Percentiles rank a stretch among this genome's conserved stretches.
phyloP scores from a whole-genome alignment of 1,139 yeast genomes.

The Casaregolazyma suthepensis region DNA sequence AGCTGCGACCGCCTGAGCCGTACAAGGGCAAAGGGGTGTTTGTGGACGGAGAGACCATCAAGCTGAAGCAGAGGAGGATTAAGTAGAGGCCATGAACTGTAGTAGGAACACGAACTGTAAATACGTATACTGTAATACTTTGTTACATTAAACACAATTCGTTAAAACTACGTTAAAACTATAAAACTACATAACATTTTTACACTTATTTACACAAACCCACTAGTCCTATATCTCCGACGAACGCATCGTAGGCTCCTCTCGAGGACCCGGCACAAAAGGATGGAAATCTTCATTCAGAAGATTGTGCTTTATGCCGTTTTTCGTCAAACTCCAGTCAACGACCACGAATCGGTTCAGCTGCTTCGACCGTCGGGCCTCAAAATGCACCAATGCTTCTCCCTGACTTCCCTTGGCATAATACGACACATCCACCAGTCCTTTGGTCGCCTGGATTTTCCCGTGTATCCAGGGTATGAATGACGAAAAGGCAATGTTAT shows the following conservation, averaged over 20 bases:
- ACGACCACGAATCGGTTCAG: constrained; percentile 28
- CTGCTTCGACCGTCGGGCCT: constrained; percentile 28
- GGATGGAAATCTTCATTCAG: constrained; percentile 34
- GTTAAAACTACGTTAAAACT: too few species aligned
- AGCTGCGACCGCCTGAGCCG: constrained; percentile 92
- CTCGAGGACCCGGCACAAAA: constrained; percentile 30
- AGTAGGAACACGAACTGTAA: not conserved
- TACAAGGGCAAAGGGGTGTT: constrained; percentile 97
- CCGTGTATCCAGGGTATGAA: constrained; percentile 91
- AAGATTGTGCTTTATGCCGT: constrained; percentile 26
- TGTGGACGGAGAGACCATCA: constrained; percentile 85
- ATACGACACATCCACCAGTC: constrained; percentile 68
- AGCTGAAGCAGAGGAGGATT: constrained; percentile 85
- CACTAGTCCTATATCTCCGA: not conserved
- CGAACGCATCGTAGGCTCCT: constrained; percentile 26
- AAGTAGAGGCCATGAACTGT: constrained; percentile 43
- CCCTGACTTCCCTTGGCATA: constrained; percentile 53
- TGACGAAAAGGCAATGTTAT: constrained; percentile 61
- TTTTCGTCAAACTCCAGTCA: constrained; percentile 33
- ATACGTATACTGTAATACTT: not conserved
- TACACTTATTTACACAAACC: constrained; percentile 2
- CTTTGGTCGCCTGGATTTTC: constrained; percentile 72
- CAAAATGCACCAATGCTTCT: constrained; percentile 33
- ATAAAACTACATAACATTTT: too few species aligned
- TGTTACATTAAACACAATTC: too few species aligned